These are phyloP conservation scores for Phytophthora pini DNA, from an alignment of 352 stramenopile species.

Conservation along the genomic window DNA sequence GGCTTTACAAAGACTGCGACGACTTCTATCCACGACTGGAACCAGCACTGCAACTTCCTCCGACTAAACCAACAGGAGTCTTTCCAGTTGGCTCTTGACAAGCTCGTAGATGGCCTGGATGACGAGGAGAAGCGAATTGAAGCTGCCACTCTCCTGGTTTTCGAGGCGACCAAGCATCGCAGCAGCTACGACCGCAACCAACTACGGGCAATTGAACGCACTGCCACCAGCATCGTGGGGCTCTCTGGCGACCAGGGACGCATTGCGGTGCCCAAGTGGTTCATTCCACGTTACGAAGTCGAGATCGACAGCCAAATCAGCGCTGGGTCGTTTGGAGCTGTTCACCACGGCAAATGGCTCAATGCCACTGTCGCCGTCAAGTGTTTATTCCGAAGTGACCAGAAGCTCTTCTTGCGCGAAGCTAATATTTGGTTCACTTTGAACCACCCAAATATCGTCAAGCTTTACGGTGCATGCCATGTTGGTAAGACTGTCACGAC, in stretches of 20 bases:
- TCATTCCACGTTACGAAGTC: conserved; percentile 36
- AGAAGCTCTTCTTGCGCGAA: conserved; percentile 42
- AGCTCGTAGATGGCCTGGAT: conserved; percentile 8
- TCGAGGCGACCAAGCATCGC: conserved; percentile 38
- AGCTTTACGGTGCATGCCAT: conserved; percentile 47
- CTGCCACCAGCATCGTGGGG: conserved; percentile 10
- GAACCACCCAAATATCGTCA: conserved; percentile 49
- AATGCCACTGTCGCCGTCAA: conserved; percentile 46
- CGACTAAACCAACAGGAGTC: conserved; percentile 23
- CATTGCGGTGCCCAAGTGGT: conserved; percentile 31
- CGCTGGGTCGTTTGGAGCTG: conserved; percentile 34
- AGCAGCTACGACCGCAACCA: conserved; percentile 30
- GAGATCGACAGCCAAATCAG: conserved; percentile 27
- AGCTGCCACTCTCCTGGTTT: conserved; percentile 32
- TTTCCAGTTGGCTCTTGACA: conserved; percentile 26
- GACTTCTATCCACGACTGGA: conserved; percentile 27
- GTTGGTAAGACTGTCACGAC: conserved; percentile 25
- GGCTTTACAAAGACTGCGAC: conserved; percentile 17
- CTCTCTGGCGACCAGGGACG: conserved; percentile 2
- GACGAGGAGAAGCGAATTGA: conserved; percentile 26
- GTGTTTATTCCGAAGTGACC: conserved; percentile 35
- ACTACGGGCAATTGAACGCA: conserved; percentile 24
- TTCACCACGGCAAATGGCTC: conserved; percentile 39
- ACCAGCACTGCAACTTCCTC: conserved; percentile 22
- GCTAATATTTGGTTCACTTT: conserved; percentile 43